Evolutionary conservation across 176 grass and related monocot genomes (phyloP), one percentile per base, ranked within the genome.

Genomic region (Carex pumila): DNA sequence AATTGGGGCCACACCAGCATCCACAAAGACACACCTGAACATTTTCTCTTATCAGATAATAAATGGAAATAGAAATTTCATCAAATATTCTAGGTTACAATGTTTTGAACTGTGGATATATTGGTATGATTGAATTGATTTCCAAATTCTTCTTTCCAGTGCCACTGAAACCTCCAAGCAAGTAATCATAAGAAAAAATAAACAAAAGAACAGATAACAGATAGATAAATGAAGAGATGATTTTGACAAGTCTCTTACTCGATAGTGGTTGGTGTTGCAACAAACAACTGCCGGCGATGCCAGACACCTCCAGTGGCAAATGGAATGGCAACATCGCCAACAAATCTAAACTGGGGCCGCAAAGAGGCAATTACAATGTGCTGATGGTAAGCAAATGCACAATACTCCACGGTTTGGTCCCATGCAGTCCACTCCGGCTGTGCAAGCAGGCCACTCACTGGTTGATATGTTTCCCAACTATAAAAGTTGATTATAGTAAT

Each of bases 381-480:
- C 63, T 99, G 96, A 74, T 93, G 96, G 80, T 99, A 99, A 61
- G 91, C 96, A 73, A 99, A 99, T 85, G 96, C 96, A 68, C 96
- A 99, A 73, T 99, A 95, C 71, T 99, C 96, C 34, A 95, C 96
- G 47, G 96, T 99, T 93, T 91, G 93, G 81, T 99, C 93, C 96
- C 96, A 99, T 81, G 90, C 93, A 0, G 91, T 92, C 96, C 93
- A 95, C 85, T 99, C 96, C 19, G 96, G 96, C 71, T 99, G 96
- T 18, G 93, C 86, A 71, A 99, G 85, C 66, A 99, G 84, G 63
- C 93, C 91, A 10, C 96, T 95, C 77, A 99, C 93, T 81, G 96
- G 91, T 76, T 95, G 96, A 82, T 92, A 99, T 54, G 91, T 99
- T 83, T 99, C 96, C 96, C 96, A 99, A 85, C 96, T 99, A 92